These are phyloP conservation scores for Pseudonitzschia multiseries DNA, from an alignment of 108 stramenopile species.

Conservation along the genomic window DNA sequence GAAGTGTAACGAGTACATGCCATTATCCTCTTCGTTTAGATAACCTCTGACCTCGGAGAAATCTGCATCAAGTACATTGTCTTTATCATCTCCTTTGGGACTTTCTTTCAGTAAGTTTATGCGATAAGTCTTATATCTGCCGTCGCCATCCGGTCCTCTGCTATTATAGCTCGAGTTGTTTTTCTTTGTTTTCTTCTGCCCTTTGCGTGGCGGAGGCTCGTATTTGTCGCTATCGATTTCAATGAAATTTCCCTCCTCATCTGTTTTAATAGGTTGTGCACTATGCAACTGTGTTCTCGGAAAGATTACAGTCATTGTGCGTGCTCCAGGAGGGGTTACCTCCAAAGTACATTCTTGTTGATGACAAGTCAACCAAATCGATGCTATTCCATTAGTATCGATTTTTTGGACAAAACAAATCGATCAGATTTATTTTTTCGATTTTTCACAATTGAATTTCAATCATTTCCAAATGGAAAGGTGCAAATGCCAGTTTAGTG, in stretches of 20 bases:
- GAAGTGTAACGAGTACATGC: slow-evolving; percentile 44
- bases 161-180: slow-evolving; percentile 22
- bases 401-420: background rate
- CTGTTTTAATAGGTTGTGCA: slow-evolving; percentile 58
- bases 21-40: slow-evolving; percentile 13
- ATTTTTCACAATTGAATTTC: background rate
- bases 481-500: background rate
- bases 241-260: slow-evolving; percentile 40
- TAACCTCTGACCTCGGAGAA: slow-evolving; percentile 12
- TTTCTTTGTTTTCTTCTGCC: slow-evolving; percentile 41
- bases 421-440: too few relatives aligned
- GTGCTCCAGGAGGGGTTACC: slow-evolving; percentile 36
- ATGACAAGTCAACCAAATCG: slow-evolving; percentile 55
- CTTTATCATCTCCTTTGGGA: slow-evolving; percentile 9
- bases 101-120: slow-evolving; percentile 35
- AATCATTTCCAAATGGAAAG: background rate
- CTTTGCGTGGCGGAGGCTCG: slow-evolving; percentile 28
- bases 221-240: slow-evolving; percentile 34
- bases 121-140: slow-evolving; percentile 58
- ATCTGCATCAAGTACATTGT: slow-evolving; percentile 21
- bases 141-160: slow-evolving; percentile 66
- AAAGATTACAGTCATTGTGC: slow-evolving; percentile 26
- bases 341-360: slow-evolving; percentile 44
- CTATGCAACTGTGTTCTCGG: slow-evolving; percentile 60
- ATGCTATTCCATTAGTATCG: slow-evolving; percentile 24